Conservation (phyloP, 345 rosid genomes). For the Excoecaria cochinchinensis region DNA sequence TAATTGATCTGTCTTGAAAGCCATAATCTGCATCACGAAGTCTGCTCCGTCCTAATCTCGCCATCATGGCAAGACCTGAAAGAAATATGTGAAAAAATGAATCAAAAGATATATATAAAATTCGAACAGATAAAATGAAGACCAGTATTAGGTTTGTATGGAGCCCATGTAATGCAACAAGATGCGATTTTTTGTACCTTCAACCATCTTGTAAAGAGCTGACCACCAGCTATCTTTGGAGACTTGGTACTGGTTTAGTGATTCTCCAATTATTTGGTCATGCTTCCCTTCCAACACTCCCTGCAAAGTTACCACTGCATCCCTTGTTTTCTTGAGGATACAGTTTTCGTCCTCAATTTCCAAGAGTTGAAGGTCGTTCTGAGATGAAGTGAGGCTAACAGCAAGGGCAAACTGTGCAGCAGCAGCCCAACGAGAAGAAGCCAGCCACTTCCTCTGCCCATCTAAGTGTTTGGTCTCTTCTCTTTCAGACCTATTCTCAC, state of each 20-base stretch:
- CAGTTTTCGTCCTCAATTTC: slow-evolving; percentile 52
- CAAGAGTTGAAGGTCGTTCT: slow-evolving; percentile 66
- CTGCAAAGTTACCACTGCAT: slow-evolving; percentile 78
- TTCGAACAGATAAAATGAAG: background rate
- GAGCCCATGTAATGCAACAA: background rate
- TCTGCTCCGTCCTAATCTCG: slow-evolving; percentile 54
- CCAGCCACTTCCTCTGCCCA: slow-evolving; percentile 66
- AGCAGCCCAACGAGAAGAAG: slow-evolving; percentile 87
- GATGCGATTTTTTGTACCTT: slow-evolving; percentile 49
- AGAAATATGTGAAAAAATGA: background rate
- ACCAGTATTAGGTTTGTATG: background rate
- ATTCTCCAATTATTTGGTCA: slow-evolving; percentile 58
- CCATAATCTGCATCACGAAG: slow-evolving; percentile 43
- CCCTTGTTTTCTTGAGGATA: slow-evolving; percentile 73
- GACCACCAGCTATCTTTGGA: slow-evolving; percentile 95
- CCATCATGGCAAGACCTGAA: slow-evolving; percentile 82
- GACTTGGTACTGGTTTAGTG: slow-evolving; percentile 49
- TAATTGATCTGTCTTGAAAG: slow-evolving; percentile 43
- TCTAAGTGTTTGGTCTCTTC: slow-evolving; percentile 49
- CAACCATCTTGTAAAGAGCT: slow-evolving; percentile 79
- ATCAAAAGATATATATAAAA: background rate
- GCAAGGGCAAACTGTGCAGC: slow-evolving; percentile 81
- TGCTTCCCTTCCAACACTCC: slow-evolving; percentile 88
- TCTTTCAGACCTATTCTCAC: slow-evolving; percentile 35
- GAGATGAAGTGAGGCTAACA: slow-evolving; percentile 73